Conservation (phyloP, 2,329 filamentous ascomycete genomes). For the Emmonsiellopsis sp. region DNA sequence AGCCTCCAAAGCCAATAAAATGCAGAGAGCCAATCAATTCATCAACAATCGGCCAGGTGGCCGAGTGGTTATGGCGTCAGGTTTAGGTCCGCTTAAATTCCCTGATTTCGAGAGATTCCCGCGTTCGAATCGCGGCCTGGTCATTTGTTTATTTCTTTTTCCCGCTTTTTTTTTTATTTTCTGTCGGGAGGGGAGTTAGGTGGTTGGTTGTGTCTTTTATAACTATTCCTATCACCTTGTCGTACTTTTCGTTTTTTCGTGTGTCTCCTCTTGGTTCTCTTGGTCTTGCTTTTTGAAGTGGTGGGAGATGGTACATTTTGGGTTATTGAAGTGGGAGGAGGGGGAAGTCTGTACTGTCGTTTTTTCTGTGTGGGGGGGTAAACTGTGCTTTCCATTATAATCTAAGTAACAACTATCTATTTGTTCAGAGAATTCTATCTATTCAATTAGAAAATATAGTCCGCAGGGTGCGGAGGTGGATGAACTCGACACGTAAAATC, state of each 20-base stretch:
- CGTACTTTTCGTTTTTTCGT: too few relatives aligned
- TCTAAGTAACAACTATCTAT: too few relatives aligned
- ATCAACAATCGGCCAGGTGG: constrained; percentile 1
- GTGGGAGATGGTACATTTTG: too few relatives aligned
- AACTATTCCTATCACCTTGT: too few relatives aligned
- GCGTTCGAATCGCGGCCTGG: constrained; percentile 5
- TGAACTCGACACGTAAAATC: too few relatives aligned
- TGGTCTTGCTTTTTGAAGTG: neutral
- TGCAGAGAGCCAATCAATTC: too few relatives aligned
- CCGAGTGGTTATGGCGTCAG: constrained; percentile 6
- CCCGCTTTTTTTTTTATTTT: neutral
- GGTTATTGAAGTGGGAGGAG: neutral
- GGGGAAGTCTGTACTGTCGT: neutral
- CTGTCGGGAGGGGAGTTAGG: neutral
- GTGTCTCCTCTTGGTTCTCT: neutral
- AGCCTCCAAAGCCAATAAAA: neutral
- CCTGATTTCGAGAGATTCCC: constrained; percentile 5
- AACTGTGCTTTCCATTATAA: too few relatives aligned
- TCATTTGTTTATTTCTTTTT: neutral
- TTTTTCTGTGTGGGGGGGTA: too few relatives aligned
- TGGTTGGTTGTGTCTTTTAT: too few relatives aligned
- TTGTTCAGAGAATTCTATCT: too few relatives aligned
- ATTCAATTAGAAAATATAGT: too few relatives aligned
- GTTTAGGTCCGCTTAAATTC: constrained; percentile 4
- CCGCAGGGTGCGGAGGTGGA: too few relatives aligned